Percentiles rank a stretch among this genome's conserved stretches.
phyloP scores from a whole-genome alignment of 1,284 basidiomycete species.

The Sporisorium iseilematis-ciliati region DNA sequence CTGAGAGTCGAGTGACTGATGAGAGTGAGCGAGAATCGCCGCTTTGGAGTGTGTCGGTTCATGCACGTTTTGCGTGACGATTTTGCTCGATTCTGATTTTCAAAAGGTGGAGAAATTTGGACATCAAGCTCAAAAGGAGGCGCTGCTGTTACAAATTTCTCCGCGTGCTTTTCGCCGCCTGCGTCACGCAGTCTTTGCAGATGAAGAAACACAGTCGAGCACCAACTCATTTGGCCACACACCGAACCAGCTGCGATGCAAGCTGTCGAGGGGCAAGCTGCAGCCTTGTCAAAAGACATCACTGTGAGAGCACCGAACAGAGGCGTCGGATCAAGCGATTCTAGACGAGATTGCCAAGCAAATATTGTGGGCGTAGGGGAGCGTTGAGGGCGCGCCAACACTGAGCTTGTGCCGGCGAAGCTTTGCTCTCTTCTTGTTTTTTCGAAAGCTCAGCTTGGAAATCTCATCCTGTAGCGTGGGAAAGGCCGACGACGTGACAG shows the following conservation, averaged over 20 bases:
- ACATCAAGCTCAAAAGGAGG: neutral
- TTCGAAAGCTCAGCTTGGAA: too few relatives aligned
- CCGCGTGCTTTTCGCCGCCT: too few relatives aligned
- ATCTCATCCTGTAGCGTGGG: neutral
- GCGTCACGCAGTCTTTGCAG: neutral
- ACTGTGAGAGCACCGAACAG: too few relatives aligned
- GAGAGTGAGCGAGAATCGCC: slow-evolving; percentile 1
- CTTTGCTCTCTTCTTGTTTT: neutral
- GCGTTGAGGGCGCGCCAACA: neutral
- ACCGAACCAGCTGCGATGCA: too few relatives aligned
- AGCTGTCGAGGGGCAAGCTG: too few relatives aligned
- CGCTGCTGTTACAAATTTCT: too few relatives aligned
- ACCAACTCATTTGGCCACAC: too few relatives aligned
- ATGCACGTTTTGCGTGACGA: slow-evolving; percentile 1
- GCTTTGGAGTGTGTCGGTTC: neutral
- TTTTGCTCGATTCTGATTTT: neutral
- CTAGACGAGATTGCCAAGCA: slow-evolving; percentile 5
- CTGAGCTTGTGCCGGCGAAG: neutral
- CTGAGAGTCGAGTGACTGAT: neutral
- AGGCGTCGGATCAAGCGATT: too few relatives aligned
- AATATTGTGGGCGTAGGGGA: slow-evolving; percentile 8
- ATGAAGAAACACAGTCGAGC: too few relatives aligned
- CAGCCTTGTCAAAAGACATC: too few relatives aligned
- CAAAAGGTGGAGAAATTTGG: neutral
- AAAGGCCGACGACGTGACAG: neutral